Conservation (phyloP, 176 grass and related monocot species). For the Oryza glaberrima region DNA sequence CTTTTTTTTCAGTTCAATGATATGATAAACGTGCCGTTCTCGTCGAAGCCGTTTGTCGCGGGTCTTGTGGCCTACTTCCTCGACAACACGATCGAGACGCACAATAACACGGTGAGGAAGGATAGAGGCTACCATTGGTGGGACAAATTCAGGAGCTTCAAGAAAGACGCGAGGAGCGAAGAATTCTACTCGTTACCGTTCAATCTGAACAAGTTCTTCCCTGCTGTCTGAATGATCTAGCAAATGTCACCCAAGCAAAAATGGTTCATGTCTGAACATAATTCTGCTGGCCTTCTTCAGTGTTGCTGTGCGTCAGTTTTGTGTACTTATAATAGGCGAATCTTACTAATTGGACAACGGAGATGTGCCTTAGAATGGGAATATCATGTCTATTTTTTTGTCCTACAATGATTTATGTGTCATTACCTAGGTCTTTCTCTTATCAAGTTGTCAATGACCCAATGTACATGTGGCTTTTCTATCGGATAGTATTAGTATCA, state of each 20-base stretch:
- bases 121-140: conserved; percentile 89
- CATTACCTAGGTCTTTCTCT: neutral
- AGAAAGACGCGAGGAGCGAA: conserved; percentile 69
- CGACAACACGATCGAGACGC: conserved; percentile 65
- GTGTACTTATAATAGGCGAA: conserved; percentile 33
- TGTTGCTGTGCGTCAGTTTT: conserved; percentile 41
- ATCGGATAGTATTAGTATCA: neutral
- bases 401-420: conserved; percentile 12
- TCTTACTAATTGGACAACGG: conserved; percentile 25
- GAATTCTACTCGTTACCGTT: conserved; percentile 88
- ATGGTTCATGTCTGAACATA: conserved; percentile 20
- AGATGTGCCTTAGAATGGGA: neutral
- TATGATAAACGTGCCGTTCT: conserved; percentile 90
- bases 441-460: neutral
- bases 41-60: conserved; percentile 79
- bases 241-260: fast-evolving
- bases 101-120: conserved; percentile 53
- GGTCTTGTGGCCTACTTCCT: conserved; percentile 83
- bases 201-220: conserved; percentile 88
- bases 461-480: conserved; percentile 13
- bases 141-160: conserved; percentile 78
- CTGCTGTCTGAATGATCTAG: conserved; percentile 66
- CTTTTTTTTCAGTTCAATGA: conserved; percentile 76
- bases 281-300: conserved; percentile 27
- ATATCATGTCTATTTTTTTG: neutral